Percentiles rank a stretch among this genome's conserved stretches.
Evolutionary conservation across 139 green algal genomes (phyloP).

Genomic region (Auxenochlorella pyrenoidosa): DNA sequence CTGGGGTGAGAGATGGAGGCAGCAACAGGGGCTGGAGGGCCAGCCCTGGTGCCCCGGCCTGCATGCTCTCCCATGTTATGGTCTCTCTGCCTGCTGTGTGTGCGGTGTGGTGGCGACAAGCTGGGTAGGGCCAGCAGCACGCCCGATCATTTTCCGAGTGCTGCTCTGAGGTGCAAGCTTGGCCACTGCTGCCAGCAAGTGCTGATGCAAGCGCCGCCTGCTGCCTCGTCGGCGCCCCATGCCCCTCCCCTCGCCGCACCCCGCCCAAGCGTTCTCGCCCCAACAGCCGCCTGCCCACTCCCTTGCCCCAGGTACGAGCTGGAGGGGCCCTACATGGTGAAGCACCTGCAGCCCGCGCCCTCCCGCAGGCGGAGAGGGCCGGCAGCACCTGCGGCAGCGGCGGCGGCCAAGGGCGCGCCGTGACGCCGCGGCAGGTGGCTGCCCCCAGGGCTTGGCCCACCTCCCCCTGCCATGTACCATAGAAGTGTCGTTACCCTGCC

Average conservation of each 20-base stretch:
- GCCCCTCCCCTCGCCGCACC: neutral
- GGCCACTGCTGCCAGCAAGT: neutral
- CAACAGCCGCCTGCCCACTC: neutral
- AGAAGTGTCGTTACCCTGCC: too few species aligned
- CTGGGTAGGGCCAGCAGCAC: too few species aligned
- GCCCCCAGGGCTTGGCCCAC: neutral
- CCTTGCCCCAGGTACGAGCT: slow-evolving; percentile 80
- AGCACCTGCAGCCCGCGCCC: slow-evolving; percentile 45
- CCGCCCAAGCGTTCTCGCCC: neutral
- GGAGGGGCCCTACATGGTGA: slow-evolving; percentile 98
- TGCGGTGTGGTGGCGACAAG: too few species aligned
- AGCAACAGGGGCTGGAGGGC: too few species aligned
- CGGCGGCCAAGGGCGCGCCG: neutral
- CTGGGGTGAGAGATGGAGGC: slow-evolving; percentile 54
- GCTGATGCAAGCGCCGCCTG: neutral
- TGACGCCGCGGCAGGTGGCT: neutral
- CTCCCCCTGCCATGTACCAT: too few species aligned
- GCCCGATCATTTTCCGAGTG: too few species aligned
- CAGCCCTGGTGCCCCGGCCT: neutral
- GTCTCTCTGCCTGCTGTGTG: too few species aligned
- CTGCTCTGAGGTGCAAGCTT: too few species aligned
- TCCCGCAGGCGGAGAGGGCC: neutral
- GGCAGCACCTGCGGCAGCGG: slow-evolving; percentile 2
- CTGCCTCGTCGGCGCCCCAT: neutral
- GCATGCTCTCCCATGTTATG: neutral